These are phyloP conservation scores for Selaginella moellendorffii DNA, from an alignment of 75 land plant species.

Conservation along the genomic window DNA sequence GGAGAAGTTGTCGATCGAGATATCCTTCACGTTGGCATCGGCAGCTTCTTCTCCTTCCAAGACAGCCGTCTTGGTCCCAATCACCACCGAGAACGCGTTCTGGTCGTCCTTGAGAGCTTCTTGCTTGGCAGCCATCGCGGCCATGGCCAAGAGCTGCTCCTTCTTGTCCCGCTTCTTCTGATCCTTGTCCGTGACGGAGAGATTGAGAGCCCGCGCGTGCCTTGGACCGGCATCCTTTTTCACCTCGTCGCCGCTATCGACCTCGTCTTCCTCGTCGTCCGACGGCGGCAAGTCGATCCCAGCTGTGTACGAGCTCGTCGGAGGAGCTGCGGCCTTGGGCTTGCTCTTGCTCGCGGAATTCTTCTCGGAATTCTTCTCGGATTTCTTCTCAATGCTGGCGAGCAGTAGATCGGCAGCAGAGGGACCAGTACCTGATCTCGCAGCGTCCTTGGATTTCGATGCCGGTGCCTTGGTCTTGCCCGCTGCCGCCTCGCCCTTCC, in stretches of 20 bases:
- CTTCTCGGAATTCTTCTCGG: constrained; percentile 28
- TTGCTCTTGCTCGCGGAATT: constrained; percentile 26
- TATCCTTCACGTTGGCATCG: constrained; percentile 84
- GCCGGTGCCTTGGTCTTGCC: constrained; percentile 3
- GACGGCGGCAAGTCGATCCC: constrained; percentile 86
- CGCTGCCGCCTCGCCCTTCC: constrained; percentile 22
- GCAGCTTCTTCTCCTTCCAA: constrained; percentile 48
- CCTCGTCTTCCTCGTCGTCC: constrained; percentile 57
- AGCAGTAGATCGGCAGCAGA: constrained; percentile 66
- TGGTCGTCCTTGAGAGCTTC: constrained; percentile 79
- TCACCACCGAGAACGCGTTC: constrained; percentile 81
- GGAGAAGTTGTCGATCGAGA: constrained; percentile 72
- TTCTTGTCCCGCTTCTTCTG: constrained; percentile 83
- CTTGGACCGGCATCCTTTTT: not conserved
- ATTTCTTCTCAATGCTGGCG: constrained; percentile 43
- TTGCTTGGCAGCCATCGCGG: constrained; percentile 39
- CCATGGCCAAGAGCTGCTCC: constrained; percentile 46
- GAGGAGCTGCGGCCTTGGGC: too few relatives aligned
- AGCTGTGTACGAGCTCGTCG: constrained; percentile 33
- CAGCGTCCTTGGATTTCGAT: constrained; percentile 4
- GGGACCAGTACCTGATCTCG: constrained; percentile 49
- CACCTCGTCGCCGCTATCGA: too few relatives aligned
- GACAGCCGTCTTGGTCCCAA: constrained; percentile 43
- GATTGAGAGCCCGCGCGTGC: constrained; percentile 10
- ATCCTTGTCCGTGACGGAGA: constrained; percentile 38